Conservation (phyloP, 2,329 filamentous ascomycete species). For the Bertia moriformis region DNA sequence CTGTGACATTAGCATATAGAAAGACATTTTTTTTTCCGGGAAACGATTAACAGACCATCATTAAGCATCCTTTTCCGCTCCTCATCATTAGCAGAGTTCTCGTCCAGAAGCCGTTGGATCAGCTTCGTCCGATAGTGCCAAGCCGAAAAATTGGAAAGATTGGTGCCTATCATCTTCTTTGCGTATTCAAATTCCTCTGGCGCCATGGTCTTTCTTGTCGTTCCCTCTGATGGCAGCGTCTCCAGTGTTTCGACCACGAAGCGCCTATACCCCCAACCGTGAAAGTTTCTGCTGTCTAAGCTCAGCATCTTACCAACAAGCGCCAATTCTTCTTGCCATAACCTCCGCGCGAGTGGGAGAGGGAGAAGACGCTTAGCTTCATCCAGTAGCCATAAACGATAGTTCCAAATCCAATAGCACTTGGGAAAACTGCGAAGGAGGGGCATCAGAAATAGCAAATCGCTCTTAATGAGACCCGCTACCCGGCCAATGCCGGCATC, state of each 20-base stretch:
- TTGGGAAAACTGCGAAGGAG: constrained; percentile 48
- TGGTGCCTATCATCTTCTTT: constrained; percentile 48
- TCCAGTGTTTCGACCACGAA: constrained; percentile 33
- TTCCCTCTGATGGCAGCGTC: constrained; percentile 4
- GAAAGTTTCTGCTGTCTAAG: constrained; percentile 51
- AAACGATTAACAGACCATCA: constrained; percentile 27
- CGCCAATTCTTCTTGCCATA: constrained; percentile 46
- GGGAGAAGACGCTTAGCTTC: constrained; percentile 36
- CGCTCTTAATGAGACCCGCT: constrained; percentile 29
- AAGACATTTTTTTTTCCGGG: not conserved
- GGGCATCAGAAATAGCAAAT: constrained; percentile 44
- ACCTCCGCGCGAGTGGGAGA: constrained; percentile 20
- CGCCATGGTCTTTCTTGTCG: constrained; percentile 22
- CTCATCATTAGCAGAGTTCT: constrained; percentile 30
- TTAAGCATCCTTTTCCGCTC: constrained; percentile 36
- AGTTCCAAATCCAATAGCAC: constrained; percentile 61
- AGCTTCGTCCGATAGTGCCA: constrained; percentile 52
- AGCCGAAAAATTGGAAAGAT: constrained; percentile 52
- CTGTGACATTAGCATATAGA: not conserved
- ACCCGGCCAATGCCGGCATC: constrained; percentile 1
- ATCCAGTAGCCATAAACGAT: constrained; percentile 44
- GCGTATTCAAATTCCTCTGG: constrained; percentile 47
- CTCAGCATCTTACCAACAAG: constrained; percentile 49
- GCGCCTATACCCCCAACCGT: constrained; percentile 50
- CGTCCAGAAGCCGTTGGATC: constrained; percentile 37